Percentiles rank a stretch among this genome's conserved stretches.
These are phyloP conservation scores for Rosa persica DNA, from an alignment of 306 rosid species.

Conservation along the genomic window DNA sequence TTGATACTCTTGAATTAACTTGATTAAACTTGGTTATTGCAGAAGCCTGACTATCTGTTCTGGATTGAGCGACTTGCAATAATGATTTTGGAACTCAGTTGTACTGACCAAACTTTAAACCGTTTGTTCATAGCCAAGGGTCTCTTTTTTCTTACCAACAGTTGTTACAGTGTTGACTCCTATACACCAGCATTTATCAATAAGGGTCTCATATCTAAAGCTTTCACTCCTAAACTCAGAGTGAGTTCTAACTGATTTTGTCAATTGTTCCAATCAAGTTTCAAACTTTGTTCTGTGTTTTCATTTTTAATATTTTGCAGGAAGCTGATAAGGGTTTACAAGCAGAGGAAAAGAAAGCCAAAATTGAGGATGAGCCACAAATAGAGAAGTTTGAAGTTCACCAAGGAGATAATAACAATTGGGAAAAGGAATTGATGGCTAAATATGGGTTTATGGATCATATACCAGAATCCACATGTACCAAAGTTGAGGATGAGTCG, in stretches of 20 bases:
- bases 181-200: neutral
- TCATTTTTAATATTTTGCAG: neutral
- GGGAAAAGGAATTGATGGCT: neutral
- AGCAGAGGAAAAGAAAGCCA: neutral
- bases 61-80: conserved; percentile 4
- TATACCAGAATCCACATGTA: neutral
- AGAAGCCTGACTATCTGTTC: neutral
- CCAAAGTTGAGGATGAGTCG: neutral
- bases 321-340: neutral
- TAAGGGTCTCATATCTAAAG: neutral
- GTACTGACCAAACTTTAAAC: neutral
- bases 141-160: neutral
- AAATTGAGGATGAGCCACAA: neutral
- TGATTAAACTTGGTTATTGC: neutral
- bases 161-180: neutral
- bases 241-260: neutral
- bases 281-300: neutral
- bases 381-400: neutral
- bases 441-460: neutral
- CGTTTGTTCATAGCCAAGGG: neutral
- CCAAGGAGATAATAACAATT: neutral
- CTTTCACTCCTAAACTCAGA: neutral
- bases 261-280: neutral
- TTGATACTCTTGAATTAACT: neutral
- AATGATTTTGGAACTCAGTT: neutral